Base-by-base conservation (phyloP, 2,329 filamentous ascomycete genomes). In the Botryosphaeria agaves region DNA sequence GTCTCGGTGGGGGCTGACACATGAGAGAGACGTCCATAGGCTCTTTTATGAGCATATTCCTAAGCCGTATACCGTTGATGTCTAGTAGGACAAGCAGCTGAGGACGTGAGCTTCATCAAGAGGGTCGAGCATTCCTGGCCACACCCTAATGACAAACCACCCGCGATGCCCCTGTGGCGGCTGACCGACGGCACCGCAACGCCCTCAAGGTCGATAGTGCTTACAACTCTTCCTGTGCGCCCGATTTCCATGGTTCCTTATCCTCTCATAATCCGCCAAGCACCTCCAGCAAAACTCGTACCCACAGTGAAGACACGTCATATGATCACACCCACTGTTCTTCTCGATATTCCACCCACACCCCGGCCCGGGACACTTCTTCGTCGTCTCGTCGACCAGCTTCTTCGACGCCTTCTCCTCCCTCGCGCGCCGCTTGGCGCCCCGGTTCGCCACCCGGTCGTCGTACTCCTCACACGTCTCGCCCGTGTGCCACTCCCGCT, bases 271-370 rank as follows among this genome's bases (percentile, higher is more conserved):
- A 27, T 14, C n/a, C 12, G 38, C 31, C 23, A 36, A 11, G 31
- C 48, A 50, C 4, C 30, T 26, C 43, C 45, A 51, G 35, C 47
- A 50, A 33, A 51, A 50, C 5, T 34, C n/a, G n/a, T 30, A 28
- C 1, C 23, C 8, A 34, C 47, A 50, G 8, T 17, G 28, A 3
- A 14, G 16, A 38, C 48, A 51, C 5, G 12, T 16, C 46, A 51
- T 52, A 25, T 33, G 25, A 11, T 36, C 26, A 30, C 47, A 52
- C 4, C 49, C 49, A 11, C 45, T 46, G 19, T 46, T 35, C 39
- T 50, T 50, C 36, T 49, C 34, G 14, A 51, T 46, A 20, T 30
- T 38, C 29, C 33, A 36, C 7, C 30, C 29, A 35, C 49, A 52
- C 7, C 32, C 29, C 2, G 9, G 7, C n/a, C 29, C 29, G 4